A percentile compares a stretch with the other conserved stretches of the same genome.
These are phyloP conservation scores for Penicillium steckii DNA, from an alignment of 495 filamentous ascomycete genomes.

Conservation along the genomic window DNA sequence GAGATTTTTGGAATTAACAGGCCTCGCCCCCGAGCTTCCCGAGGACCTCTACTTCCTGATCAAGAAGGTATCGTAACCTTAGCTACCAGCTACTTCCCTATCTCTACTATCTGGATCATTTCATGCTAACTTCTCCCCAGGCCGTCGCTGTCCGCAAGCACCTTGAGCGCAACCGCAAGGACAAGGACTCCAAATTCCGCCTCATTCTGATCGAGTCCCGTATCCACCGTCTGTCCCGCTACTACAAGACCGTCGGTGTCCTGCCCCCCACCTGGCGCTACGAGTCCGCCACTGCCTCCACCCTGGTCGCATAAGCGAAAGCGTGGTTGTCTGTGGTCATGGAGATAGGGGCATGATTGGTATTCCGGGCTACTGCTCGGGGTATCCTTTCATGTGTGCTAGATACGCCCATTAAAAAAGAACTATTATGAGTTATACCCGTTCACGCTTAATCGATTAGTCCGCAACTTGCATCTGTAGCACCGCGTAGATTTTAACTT, in stretches of 20 bases:
- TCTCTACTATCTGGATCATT: background rate
- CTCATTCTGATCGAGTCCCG: conserved; percentile 99
- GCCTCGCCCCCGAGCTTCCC: conserved; percentile 94
- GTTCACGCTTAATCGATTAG: too few species aligned
- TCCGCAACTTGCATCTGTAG: too few species aligned
- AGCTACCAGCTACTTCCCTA: background rate
- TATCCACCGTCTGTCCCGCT: conserved; percentile 95
- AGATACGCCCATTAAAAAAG: conserved; percentile 30
- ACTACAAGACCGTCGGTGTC: conserved; percentile 99
- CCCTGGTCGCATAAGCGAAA: conserved; percentile 51
- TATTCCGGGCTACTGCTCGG: conserved; percentile 4
- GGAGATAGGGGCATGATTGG: conserved; percentile 15
- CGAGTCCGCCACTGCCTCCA: conserved; percentile 64
- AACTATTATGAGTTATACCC: conserved; percentile 35
- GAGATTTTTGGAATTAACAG: conserved; percentile 72
- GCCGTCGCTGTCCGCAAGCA: conserved; percentile 99
- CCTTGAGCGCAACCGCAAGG: conserved; percentile 99
- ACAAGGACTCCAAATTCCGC: conserved; percentile 99
- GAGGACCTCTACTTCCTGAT: conserved; percentile 99
- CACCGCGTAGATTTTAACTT: too few species aligned
- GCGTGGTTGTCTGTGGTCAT: conserved; percentile 28
- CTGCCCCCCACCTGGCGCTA: conserved; percentile 99
- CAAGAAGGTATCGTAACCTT: conserved; percentile 74
- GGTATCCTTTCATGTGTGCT: conserved; percentile 19
- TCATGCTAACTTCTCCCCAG: conserved; percentile 37